phyloP scores from a whole-genome alignment of 192 early-diverging fungal genomes.

The Coemansia sp. region DNA sequence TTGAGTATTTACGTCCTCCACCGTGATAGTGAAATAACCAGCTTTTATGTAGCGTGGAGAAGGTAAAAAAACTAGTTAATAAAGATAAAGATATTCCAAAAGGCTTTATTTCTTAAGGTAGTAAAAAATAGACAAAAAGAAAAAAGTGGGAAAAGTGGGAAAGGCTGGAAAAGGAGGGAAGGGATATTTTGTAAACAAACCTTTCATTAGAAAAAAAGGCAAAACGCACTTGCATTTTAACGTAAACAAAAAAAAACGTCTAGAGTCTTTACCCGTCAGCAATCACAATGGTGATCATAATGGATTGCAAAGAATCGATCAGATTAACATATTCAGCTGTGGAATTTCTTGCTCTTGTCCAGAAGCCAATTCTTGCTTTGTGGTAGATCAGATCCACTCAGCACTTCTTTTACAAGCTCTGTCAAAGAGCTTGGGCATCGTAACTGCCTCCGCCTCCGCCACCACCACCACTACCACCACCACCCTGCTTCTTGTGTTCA shows the following conservation, averaged over 20 bases:
- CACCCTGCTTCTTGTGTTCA: conserved; percentile 87
- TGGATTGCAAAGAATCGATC: too few species aligned
- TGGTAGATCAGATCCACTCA: too few species aligned
- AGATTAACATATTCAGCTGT: too few species aligned
- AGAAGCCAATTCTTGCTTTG: background rate
- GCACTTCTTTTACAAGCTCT: background rate
- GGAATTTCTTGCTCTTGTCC: too few species aligned
- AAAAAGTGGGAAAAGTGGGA: too few species aligned
- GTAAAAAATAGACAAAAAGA: background rate
- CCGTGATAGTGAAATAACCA: background rate
- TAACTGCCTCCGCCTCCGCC: background rate
- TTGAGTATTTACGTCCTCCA: background rate
- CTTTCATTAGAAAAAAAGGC: background rate
- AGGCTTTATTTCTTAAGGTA: background rate
- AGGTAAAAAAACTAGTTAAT: background rate
- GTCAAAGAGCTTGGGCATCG: background rate
- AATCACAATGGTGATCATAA: too few species aligned
- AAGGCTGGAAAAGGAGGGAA: background rate
- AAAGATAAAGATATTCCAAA: background rate
- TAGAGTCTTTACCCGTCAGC: background rate
- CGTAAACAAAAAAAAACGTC: conserved; percentile 10
- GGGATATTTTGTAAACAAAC: conserved; percentile 5
- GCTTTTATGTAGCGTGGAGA: background rate
- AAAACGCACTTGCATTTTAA: conserved; percentile 3
- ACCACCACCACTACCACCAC: background rate